A percentile compares a stretch with the other conserved stretches of the same genome.
Conservation (phyloP, 2,329 filamentous ascomycete genomes). For the Dothideomycetes sp. region DNA sequence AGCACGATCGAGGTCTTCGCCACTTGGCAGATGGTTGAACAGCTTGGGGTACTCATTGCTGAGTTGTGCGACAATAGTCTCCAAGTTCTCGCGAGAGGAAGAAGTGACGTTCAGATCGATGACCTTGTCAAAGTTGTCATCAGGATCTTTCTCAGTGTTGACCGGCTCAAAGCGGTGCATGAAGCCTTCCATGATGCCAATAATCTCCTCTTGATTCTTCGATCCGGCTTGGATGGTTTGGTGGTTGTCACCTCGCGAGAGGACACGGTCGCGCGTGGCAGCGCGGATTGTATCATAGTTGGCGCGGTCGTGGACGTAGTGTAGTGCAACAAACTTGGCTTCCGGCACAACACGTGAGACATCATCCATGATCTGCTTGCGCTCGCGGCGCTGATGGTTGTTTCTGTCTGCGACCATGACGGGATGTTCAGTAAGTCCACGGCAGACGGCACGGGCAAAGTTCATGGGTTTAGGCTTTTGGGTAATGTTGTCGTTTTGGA, state of each 20-base stretch:
- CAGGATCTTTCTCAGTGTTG: conserved; percentile 55
- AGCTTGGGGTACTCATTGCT: conserved; percentile 69
- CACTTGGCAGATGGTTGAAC: conserved; percentile 57
- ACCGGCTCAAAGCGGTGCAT: conserved; percentile 73
- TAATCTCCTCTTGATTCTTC: conserved; percentile 60
- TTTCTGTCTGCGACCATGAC: conserved; percentile 89
- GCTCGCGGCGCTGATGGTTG: conserved; percentile 80
- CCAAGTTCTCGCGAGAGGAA: conserved; percentile 76
- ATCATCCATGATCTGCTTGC: conserved; percentile 77
- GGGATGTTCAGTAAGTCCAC: conserved; percentile 50
- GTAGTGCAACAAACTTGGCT: conserved; percentile 69
- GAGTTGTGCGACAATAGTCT: conserved; percentile 61
- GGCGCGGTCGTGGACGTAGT: conserved; percentile 67
- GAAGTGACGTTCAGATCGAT: conserved; percentile 73
- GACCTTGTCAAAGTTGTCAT: conserved; percentile 69
- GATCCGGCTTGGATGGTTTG: conserved; percentile 88
- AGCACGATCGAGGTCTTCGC: conserved; percentile 67
- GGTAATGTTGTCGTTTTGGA: conserved; percentile 94
- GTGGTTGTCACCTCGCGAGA: conserved; percentile 86
- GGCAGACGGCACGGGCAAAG: conserved; percentile 63
- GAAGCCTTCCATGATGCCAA: conserved; percentile 93
- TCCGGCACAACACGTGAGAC: conserved; percentile 50
- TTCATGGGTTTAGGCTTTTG: conserved; percentile 64
- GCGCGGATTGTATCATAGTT: conserved; percentile 61
- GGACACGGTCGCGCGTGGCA: conserved; percentile 66